A percentile compares a stretch with the other conserved stretches of the same genome.
Evolutionary conservation across 2,329 filamentous ascomycete species (phyloP).

Genomic region (Knoxdaviesia proteae): DNA sequence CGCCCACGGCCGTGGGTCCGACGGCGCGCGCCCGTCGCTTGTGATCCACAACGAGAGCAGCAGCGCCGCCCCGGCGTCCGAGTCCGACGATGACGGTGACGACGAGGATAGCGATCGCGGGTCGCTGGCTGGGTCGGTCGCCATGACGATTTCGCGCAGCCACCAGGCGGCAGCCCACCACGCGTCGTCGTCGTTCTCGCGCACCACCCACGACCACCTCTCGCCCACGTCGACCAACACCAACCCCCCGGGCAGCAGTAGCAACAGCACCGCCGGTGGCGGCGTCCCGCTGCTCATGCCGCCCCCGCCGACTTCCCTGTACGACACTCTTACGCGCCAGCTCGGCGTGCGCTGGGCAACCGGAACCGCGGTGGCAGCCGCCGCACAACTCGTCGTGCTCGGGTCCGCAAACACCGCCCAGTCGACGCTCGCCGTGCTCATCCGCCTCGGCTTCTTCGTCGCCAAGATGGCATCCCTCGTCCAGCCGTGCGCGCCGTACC

Average conservation of each 20-base stretch:
- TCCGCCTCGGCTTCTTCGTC: conserved; percentile 43
- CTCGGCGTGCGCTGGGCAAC: neutral
- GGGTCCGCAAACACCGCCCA: neutral
- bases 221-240: conserved; percentile 7
- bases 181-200: neutral
- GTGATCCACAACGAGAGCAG: neutral
- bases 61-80: neutral
- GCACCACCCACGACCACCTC: conserved; percentile 3
- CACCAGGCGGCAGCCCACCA: neutral
- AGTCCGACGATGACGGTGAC: too few relatives aligned
- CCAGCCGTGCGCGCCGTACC: conserved; percentile 51
- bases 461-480: conserved; percentile 46
- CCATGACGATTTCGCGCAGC: neutral
- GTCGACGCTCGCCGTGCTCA: conserved; percentile 14
- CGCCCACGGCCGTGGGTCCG: too few relatives aligned
- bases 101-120: too few relatives aligned
- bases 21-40: too few relatives aligned
- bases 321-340: neutral
- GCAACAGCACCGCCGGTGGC: conserved; percentile 6
- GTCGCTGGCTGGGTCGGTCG: neutral
- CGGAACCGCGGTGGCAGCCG: too few relatives aligned
- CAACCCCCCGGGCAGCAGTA: conserved; percentile 5
- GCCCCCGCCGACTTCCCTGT: neutral
- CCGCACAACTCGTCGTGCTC: neutral
- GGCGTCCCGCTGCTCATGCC: conserved; percentile 4